Evolutionary conservation across 176 grass and related monocot species (phyloP).

Genomic region (Saccharum spontaneum): DNA sequence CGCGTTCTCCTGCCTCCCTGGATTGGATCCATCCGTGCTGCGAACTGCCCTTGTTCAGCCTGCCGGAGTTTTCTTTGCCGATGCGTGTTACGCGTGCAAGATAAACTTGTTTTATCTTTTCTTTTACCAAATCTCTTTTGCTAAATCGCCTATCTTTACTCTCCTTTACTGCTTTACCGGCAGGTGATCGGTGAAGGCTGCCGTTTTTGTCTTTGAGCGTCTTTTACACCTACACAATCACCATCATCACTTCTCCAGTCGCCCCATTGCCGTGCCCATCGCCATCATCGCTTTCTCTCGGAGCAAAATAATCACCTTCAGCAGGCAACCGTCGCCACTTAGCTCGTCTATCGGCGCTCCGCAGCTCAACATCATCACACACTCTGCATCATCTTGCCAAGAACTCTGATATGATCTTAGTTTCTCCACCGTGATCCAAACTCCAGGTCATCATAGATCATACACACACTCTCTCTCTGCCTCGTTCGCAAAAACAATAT

Average conservation of each 20-base stretch:
- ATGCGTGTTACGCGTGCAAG: slow-evolving; percentile 12
- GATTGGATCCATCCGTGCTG: not conserved
- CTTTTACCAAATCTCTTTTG: not conserved
- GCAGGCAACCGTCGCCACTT: slow-evolving; percentile 11
- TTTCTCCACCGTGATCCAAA: slow-evolving; percentile 2
- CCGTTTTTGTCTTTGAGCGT: slow-evolving; percentile 10
- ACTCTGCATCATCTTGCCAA: not conserved
- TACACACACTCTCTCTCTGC: not conserved
- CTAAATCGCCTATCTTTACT: not conserved
- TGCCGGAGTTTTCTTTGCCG: not conserved
- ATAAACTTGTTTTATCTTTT: not conserved
- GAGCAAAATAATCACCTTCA: slow-evolving; percentile 2
- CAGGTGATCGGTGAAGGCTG: slow-evolving; percentile 12
- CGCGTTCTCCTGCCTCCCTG: not conserved
- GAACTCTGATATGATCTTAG: not conserved
- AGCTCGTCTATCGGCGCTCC: not conserved
- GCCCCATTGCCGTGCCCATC: not conserved
- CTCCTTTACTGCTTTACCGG: slow-evolving; percentile 18
- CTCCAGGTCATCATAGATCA: not conserved
- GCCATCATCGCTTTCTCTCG: not conserved
- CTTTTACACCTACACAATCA: slow-evolving; percentile 13
- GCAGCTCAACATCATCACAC: not conserved
- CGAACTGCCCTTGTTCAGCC: not conserved
- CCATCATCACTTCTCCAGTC: not conserved
- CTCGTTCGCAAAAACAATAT: not conserved